Base-by-base conservation (phyloP, 2,329 filamentous ascomycete genomes). In the Aspergillus aculeatus region DNA sequence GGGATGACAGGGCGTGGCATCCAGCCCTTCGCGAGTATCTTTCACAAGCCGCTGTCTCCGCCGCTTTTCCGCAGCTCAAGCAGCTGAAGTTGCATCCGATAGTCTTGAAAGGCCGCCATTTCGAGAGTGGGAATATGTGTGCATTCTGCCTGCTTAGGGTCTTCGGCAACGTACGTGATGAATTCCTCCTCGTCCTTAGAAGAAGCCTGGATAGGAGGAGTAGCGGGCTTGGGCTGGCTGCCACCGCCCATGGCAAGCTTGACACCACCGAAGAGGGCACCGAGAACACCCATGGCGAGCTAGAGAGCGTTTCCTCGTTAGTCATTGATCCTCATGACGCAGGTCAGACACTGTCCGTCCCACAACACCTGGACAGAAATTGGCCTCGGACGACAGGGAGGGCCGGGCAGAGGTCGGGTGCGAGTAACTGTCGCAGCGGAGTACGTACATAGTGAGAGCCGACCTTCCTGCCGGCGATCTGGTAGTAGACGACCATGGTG, bases 171-270 rank as follows among this genome's bases (percentile, higher is more conserved):
- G 64, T 83, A 89, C 86, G 87, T 83, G 72, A 89, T 86, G 75
- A 88, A 89, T 71, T 82, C 82, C 79, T 88, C 86, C 79, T 89
- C 86, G 68, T 88, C 86, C 77, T 86, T 86, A 79, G 83, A 87
- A 70, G 80, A 79, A 56, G 86, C 86, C 71, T 86, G 85, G 77
- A 88, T 85, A 47, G 85, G 83, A 57, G 86, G 86, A 61, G 77
- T 77, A 62, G 78, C 72, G 65, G 75, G 68, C 64, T 78, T 76
- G 62, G 78, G 73, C 67, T 78, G 75, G 66, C 77, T 75, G 57
- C 73, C 72, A 62, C 80, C 80, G 62, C 79, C 73, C 66, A 78
- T 76, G 52, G 78, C 76, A 64, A 81, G 73, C 62, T 69, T 78
- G 65, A 76, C 74, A 62, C 79, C 79, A 61, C 76, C 78, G 70